Base-by-base conservation (phyloP, 768 basidiomycete genomes). In the Panus rudis region DNA sequence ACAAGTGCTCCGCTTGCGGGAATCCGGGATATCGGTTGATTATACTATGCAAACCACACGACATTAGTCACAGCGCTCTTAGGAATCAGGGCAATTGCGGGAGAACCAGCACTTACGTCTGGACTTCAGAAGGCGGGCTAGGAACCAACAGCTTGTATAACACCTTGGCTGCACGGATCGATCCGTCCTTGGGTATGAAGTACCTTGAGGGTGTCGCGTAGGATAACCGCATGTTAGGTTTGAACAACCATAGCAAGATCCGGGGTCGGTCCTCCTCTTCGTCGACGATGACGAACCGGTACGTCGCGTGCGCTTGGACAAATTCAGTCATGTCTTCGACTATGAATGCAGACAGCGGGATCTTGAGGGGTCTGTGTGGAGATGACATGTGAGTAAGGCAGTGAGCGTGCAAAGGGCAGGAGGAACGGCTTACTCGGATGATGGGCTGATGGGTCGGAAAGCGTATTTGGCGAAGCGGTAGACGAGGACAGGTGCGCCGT, bases 161-260 rank as follows among this genome's bases (percentile, higher is more conserved):
- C 33, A 96, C 84, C 61, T 94, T 93, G 33, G 90, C 84, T 2
- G 79, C 81, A 33, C 73, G 68, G 12, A 85, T 71, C 4, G 78
- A 76, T 5, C 72, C 79, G 37, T 66, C 71, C 58, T 78, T 77
- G 6, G 82, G 75, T 17, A 90, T 69, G 6, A 74, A 60, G 42
- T 75, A 77, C 14, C 75, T 67, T 10, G 64, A 62, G 5, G 74
- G 62, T 7, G 76, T 70, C 34, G 76, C 73, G 58, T 91, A 93
- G 1, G 91, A 78, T 12, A 97, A 63, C 10, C 76, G 78, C 52
- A 98, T 78, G 49, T 73, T 81, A 1, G 92, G 92, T 61, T 93
- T 96, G 74, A 98, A 96, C 17, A 97, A 59, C 93, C 94, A 97
- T 42, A 96, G 92, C 49, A 96, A 66, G 12, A 97, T 72, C 41